Evolutionary conservation across 352 stramenopile species (phyloP), one percentile per base, ranked within the genome.

Genomic region (Blastocystis sp.): DNA sequence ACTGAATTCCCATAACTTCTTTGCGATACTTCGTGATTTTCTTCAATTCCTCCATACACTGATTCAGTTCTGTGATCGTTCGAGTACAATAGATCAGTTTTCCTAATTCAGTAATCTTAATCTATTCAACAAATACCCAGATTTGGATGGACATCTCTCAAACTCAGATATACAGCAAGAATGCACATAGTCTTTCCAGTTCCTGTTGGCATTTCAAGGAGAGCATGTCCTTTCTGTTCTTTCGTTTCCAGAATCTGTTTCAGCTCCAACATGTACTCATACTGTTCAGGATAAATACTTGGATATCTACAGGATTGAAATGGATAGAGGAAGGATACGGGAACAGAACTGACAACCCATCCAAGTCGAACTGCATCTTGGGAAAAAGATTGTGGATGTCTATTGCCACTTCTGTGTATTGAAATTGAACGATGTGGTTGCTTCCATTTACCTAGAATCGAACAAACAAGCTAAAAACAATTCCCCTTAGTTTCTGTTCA

Each of bases 61-160:
- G 77, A 2, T 70, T 95, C 97, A 99, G 99, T 92, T 99, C 97
- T 0, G 97, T 96, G 27, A 99, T 97, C 4, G 97, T 99, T 27
- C 97, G 96, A 48, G 97, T 99, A 91, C 97, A 99, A 91, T 99
- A 99, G 33, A 99, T 93, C 66, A 99, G 93, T 91, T 99, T 99
- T 35, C 97, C 97, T 11, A 94, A 59, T 48, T n/a, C 94, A 95
- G 91, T 95, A 95, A 24, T 59, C 19, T 1, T 40, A n/a, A 5
- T 30, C 9, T 24, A 11, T n/a, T n/a, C 22, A 54, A 35, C 5
- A 15, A 9, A 22, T 24, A 81, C 60, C 66, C 35, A 77, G 37
- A 13, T 27, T 37, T 13, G 79, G 66, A 88, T 81, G 24, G 6
- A 33, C 17, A 30, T 54, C 27, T 40, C 17, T 42, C 35, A 60